Evolutionary conservation across 2,329 filamentous ascomycete genomes (phyloP).

Genomic region (Escovopsis sp.): DNA sequence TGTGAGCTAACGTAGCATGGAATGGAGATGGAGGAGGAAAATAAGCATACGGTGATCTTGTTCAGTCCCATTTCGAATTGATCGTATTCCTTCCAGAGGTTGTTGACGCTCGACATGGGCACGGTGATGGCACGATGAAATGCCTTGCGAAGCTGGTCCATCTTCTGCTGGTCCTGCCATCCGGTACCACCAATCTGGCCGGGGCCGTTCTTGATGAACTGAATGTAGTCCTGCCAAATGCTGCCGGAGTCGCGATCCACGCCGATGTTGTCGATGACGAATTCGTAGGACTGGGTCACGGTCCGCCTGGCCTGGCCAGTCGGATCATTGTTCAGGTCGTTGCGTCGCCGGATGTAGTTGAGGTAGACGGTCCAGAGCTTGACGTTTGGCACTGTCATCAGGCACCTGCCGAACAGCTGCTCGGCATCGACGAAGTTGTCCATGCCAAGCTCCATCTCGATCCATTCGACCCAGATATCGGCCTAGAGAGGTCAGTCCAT

Average conservation of each 20-base stretch:
- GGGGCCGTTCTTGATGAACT: slow-evolving; percentile 80
- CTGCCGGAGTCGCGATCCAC: slow-evolving; percentile 79
- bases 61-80: slow-evolving; percentile 89
- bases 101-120: slow-evolving; percentile 69
- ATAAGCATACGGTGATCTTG: slow-evolving; percentile 61
- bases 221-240: slow-evolving; percentile 90
- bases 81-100: slow-evolving; percentile 94
- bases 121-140: slow-evolving; percentile 84
- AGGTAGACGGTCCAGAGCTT: slow-evolving; percentile 87
- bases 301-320: slow-evolving; percentile 62
- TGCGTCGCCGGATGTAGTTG: slow-evolving; percentile 83
- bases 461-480: slow-evolving; percentile 79
- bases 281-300: slow-evolving; percentile 79
- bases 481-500: slow-evolving; percentile 40
- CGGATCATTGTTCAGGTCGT: slow-evolving; percentile 68
- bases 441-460: slow-evolving; percentile 76
- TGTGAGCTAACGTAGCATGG: slow-evolving; percentile 6
- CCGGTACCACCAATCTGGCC: slow-evolving; percentile 70
- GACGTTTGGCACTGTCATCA: slow-evolving; percentile 68
- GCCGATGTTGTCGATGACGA: slow-evolving; percentile 79
- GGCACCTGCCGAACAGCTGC: slow-evolving; percentile 65
- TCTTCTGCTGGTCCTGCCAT: slow-evolving; percentile 98
- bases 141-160: slow-evolving; percentile 81
- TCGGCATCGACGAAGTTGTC: slow-evolving; percentile 74
- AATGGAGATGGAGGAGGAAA: too few relatives aligned